Evolutionary conservation across 176 grass and related monocot species (phyloP).

Genomic region (Avena eriantha): DNA sequence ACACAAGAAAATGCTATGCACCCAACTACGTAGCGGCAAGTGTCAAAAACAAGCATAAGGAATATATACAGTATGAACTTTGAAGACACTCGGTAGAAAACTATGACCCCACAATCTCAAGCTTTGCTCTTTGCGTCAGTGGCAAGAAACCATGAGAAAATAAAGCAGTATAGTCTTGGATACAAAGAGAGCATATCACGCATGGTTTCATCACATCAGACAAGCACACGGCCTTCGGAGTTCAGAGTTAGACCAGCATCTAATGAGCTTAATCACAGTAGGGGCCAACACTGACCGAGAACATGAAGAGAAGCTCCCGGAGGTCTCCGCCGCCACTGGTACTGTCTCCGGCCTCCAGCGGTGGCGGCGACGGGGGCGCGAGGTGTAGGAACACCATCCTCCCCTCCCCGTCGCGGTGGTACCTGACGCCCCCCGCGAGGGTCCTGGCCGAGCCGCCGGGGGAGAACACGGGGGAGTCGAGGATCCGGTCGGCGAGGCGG

Average conservation of each 20-base stretch:
- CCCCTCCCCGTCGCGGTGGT: slow-evolving; percentile 66
- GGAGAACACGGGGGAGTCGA: slow-evolving; percentile 73
- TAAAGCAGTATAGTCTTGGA: neutral
- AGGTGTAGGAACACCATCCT: slow-evolving; percentile 76
- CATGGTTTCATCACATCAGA: slow-evolving; percentile 10
- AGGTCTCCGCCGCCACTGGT: slow-evolving; percentile 44
- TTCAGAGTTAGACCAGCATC: neutral
- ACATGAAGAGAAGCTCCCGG: slow-evolving; percentile 78
- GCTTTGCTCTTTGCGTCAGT: neutral
- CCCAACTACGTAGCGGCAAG: neutral
- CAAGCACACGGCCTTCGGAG: slow-evolving; percentile 19
- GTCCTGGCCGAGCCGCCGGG: slow-evolving; percentile 52
- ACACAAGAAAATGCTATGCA: neutral
- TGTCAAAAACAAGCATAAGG: neutral
- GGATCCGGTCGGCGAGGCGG: slow-evolving; percentile 53
- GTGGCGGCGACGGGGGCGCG: slow-evolving; percentile 35
- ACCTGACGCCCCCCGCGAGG: slow-evolving; percentile 60
- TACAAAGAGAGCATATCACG: neutral
- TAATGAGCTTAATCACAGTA: slow-evolving; percentile 11
- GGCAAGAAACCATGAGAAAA: neutral
- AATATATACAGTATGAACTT: neutral
- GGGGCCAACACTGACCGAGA: slow-evolving; percentile 66
- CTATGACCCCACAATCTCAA: neutral
- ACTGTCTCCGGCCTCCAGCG: slow-evolving; percentile 41
- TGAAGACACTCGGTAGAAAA: neutral